Percentiles rank a stretch among this genome's conserved stretches.
These are phyloP conservation scores for Mytilinidion resinicola DNA, from an alignment of 495 filamentous ascomycete genomes.

Conservation along the genomic window DNA sequence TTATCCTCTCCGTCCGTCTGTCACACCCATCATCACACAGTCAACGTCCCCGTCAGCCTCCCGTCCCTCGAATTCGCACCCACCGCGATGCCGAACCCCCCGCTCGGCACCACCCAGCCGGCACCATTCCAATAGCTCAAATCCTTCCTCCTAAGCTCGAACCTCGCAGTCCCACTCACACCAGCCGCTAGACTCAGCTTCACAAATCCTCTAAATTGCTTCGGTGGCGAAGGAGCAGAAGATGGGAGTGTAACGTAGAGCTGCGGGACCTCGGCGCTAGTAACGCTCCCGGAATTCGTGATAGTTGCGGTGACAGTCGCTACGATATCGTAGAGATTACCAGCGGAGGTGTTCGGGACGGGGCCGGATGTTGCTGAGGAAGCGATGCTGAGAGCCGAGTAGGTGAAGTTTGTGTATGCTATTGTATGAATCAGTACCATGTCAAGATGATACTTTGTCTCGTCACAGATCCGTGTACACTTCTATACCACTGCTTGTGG, in stretches of 20 bases:
- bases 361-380: conserved; percentile 10
- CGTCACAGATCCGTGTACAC: too few relatives aligned
- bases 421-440: background rate
- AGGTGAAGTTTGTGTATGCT: conserved; percentile 36
- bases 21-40: conserved; percentile 9
- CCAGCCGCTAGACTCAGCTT: conserved; percentile 47
- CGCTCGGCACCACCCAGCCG: conserved; percentile 49
- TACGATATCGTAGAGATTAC: conserved; percentile 40
- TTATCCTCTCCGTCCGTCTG: background rate
- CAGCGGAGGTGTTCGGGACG: conserved; percentile 15
- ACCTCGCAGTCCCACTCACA: conserved; percentile 41
- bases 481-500: too few relatives aligned
- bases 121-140: conserved; percentile 53
- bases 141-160: conserved; percentile 48
- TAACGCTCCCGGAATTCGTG: conserved; percentile 47
- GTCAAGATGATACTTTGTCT: background rate
- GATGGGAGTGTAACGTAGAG: conserved; percentile 43
- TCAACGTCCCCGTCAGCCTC: conserved; percentile 39
- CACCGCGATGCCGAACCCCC: conserved; percentile 42
- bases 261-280: conserved; percentile 54
- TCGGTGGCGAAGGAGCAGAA: conserved; percentile 36
- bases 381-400: conserved; percentile 27
- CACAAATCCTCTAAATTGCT: conserved; percentile 53
- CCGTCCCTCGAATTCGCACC: conserved; percentile 50
- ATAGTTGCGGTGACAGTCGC: conserved; percentile 43